phyloP scores from a whole-genome alignment of 805 yeast species.

The Candida saitoana region DNA sequence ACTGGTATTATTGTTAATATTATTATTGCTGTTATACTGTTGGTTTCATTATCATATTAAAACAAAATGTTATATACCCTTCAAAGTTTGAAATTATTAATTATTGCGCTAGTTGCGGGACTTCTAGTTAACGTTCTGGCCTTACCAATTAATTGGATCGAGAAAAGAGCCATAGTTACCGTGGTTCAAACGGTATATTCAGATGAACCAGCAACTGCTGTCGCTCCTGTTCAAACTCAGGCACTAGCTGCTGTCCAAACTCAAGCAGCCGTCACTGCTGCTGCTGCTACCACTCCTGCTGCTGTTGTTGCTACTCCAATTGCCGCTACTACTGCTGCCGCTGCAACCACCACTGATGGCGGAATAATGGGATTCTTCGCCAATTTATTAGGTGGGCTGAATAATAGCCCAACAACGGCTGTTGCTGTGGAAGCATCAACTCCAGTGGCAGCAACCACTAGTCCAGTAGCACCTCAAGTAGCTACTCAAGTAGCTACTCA shows the following conservation, averaged over 20 bases:
- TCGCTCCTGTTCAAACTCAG: slow-evolving; percentile 4
- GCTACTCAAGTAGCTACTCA: slow-evolving; percentile 16
- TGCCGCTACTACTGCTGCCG: slow-evolving; percentile 18
- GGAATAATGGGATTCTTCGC: slow-evolving; percentile 21
- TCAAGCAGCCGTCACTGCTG: slow-evolving; percentile 12
- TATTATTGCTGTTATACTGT: background rate
- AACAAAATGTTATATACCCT: background rate
- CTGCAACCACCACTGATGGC: slow-evolving; percentile 26
- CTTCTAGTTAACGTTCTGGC: slow-evolving; percentile 2
- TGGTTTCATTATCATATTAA: background rate
- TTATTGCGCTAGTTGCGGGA: slow-evolving; percentile 5
- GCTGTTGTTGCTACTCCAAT: too few relatives aligned
- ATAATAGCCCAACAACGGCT: slow-evolving; percentile 16
- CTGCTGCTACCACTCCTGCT: slow-evolving; percentile 22
- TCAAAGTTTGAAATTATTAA: slow-evolving; percentile 2
- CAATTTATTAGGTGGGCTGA: slow-evolving; percentile 3
- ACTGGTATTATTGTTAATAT: too few relatives aligned
- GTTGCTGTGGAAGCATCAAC: too few relatives aligned
- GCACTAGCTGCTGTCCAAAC: slow-evolving; percentile 6
- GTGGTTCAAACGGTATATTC: slow-evolving; percentile 4
- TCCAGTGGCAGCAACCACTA: slow-evolving; percentile 16
- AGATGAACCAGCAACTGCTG: background rate
- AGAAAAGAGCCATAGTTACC: slow-evolving; percentile 6
- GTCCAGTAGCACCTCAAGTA: slow-evolving; percentile 15
- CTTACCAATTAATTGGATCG: slow-evolving; percentile 1